Base-by-base conservation (phyloP, 768 basidiomycete genomes). In the Pulveroboletus sp. region DNA sequence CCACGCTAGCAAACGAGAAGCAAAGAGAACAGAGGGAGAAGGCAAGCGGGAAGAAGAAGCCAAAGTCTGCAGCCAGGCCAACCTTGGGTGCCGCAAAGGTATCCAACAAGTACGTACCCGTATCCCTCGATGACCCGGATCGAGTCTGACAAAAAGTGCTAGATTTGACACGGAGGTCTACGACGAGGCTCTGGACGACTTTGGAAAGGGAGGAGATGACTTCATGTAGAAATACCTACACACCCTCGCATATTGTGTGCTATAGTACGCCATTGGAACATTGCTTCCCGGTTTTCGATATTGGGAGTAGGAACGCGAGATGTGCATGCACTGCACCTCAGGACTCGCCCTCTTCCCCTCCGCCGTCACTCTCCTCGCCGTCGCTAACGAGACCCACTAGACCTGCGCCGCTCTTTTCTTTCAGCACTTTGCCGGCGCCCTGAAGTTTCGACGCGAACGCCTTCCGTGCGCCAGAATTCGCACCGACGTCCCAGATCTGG, bases 401-500 rank as follows among this genome's bases (percentile, higher is more conserved):
- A n/a, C 84, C 87, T 3, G 79, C 83, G 5, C 77, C 73, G 32
- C 75, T 73, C 58, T 76, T 84, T 61, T 88, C 88, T 63, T 76
- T 81, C 37, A 93, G 54, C 9, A 72, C 73, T 56, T 76, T 78
- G 0, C 92, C 92, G 3, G 85, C 83, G 54, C 82, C 80, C 15
- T 77, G 74, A 30, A 99, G 72, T 68, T 94, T 91, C 7, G 78
- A 69, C 0, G 82, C 85, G 47, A 98, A 93, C 0, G 85, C 85
- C 62, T 89, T 90, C 42, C 93, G 76, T 9, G 82, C 90, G 24
- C 89, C 89, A 15, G 76, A 70, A 64, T 90, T 97, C 5, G 89
- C 79, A 9, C 84, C 89, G 36, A 95, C 79, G 61, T 99, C 95
- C 95, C 95, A 99, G 14, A 99, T 76, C 66, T 98, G 95, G 6